Percentiles rank a stretch among this genome's conserved stretches.
Conservation (phyloP, 2,329 filamentous ascomycete species). For the Penicillium sp. region DNA sequence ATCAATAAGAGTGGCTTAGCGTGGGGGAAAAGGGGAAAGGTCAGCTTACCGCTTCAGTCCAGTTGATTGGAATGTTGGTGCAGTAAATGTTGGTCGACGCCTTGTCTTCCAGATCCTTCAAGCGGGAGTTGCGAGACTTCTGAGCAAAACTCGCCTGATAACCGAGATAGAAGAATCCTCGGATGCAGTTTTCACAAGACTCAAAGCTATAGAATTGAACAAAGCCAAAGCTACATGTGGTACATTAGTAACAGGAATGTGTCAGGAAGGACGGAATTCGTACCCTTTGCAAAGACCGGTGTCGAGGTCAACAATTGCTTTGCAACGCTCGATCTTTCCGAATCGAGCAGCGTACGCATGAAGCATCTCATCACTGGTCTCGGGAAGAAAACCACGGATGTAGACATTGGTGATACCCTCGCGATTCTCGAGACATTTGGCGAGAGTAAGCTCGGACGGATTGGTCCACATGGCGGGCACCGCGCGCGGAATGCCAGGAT, state of each 20-base stretch:
- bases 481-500: conserved; percentile 78
- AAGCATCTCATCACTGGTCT: conserved; percentile 87
- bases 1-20: conserved; percentile 14
- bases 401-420: conserved; percentile 97
- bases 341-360: conserved; percentile 78
- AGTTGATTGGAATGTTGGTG: conserved; percentile 86
- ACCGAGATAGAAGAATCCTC: conserved; percentile 85
- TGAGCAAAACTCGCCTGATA: conserved; percentile 98
- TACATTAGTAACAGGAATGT: neutral
- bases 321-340: conserved; percentile 90
- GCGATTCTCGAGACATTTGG: conserved; percentile 90
- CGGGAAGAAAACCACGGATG: conserved; percentile 90
- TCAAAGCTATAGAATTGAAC: conserved; percentile 86
- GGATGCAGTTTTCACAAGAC: conserved; percentile 92
- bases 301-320: conserved; percentile 94
- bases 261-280: neutral
- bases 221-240: conserved; percentile 74
- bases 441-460: conserved; percentile 80
- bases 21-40: no score
- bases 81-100: conserved; percentile 93
- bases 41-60: conserved; percentile 80
- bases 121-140: conserved; percentile 97
- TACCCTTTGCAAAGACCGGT: conserved; percentile 96
- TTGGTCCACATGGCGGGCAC: conserved; percentile 81
- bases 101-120: conserved; percentile 91